phyloP scores from a whole-genome alignment of 2,329 filamentous ascomycete genomes.

The Cryphonectria radicalis region DNA sequence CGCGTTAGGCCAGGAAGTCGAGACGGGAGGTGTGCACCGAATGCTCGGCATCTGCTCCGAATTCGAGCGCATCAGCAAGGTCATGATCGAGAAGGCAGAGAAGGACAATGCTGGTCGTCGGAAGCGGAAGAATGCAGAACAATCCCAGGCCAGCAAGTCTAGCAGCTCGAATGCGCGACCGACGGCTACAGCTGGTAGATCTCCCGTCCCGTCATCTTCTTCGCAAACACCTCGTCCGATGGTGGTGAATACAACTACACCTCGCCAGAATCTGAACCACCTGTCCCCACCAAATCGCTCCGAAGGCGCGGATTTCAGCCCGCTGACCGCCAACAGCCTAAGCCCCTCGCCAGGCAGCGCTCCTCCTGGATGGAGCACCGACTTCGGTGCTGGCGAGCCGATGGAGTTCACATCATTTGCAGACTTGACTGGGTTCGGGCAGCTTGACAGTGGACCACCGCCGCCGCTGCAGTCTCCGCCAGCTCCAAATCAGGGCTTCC shows the following conservation, averaged over 20 bases:
- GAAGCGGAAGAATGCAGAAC: conserved; percentile 72
- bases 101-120: conserved; percentile 78
- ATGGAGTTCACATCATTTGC: conserved; percentile 45
- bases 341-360: conserved; percentile 50
- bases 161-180: conserved; percentile 14
- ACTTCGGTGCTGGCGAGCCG: conserved; percentile 43
- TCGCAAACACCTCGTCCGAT: conserved; percentile 39
- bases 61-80: conserved; percentile 90
- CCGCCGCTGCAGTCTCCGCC: conserved; percentile 42
- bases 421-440: conserved; percentile 51
- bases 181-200: conserved; percentile 14
- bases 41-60: conserved; percentile 96
- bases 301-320: conserved; percentile 40
- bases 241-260: conserved; percentile 38
- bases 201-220: conserved; percentile 31
- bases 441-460: conserved; percentile 34
- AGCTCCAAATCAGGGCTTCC: conserved; percentile 54
- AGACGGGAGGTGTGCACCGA: conserved; percentile 86
- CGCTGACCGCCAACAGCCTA: conserved; percentile 46
- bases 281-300: conserved; percentile 37
- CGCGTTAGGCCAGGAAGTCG: conserved; percentile 85
- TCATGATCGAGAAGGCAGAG: conserved; percentile 89
- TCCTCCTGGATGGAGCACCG: conserved; percentile 52
- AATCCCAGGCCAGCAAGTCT: conserved; percentile 22
- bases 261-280: conserved; percentile 36